Base-by-base conservation (phyloP, 2,329 filamentous ascomycete species). In the Dothistroma septosporum region DNA sequence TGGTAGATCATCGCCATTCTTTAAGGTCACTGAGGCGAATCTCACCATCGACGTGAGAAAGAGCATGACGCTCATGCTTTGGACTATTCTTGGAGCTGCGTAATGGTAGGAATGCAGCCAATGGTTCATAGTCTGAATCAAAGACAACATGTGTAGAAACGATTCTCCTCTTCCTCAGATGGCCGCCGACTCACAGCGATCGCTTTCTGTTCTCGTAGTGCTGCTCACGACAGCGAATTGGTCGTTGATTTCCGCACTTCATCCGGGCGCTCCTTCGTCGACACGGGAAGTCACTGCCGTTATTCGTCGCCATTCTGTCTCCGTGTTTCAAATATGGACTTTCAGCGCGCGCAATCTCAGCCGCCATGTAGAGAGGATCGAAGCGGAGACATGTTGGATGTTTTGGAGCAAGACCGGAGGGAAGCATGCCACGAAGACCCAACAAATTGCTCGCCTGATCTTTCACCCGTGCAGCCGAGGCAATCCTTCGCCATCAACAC, bases 1-100 rank as follows among this genome's bases (percentile, higher is more conserved):
- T 64, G 63, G 63, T 62, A 63, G 33, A 57, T 32, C 49, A 22
- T 19, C 16, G 22, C 24, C 21, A 19, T 14, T 21, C 7, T 11
- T 19, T 33, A n/a, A 35, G 28, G 28, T 35, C 28, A 35, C 50
- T 32, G n/a, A 2, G 28, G 8, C 16, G n/a, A 31, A 11, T 3
- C 50, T 53, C 31, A n/a, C 11, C 31, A 12, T 1, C 49, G n/a
- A 53, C 50, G 16, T 53, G 50, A 32, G 50, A 53, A 28, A 49
- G 47, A 56, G 49, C 47, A 21, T 53, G 53, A 32, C 24, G 58
- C 28, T 50, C 46, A 8, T 14, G 44, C 21, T n/a, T 50, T 28
- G 21, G 10, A 7, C 22, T 53, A 28, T 35, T 10, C 50, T 53
- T 35, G 31, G 31, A n/a, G 11, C 41, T 44, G 16, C 41, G 19